Percentiles rank a stretch among this genome's conserved stretches.
phyloP scores from a whole-genome alignment of 495 filamentous ascomycete genomes.

The Trichoderma reesei region DNA sequence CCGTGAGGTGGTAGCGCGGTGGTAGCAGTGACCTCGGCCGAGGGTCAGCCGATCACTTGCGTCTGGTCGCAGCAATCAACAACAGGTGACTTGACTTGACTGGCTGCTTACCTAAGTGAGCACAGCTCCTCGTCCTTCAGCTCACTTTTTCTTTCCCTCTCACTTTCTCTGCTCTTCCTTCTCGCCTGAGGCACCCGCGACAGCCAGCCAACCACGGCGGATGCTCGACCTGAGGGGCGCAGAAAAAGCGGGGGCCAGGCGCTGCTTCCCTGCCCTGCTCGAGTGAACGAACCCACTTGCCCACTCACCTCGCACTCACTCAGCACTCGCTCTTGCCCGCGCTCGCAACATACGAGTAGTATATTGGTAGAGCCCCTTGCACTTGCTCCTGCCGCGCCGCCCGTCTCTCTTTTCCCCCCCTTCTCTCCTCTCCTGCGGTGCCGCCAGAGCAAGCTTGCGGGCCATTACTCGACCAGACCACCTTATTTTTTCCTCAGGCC shows the following conservation, averaged over 20 bases:
- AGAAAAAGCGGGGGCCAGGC: background rate
- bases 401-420: background rate
- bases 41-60: background rate
- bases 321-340: no score
- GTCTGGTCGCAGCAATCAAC: background rate
- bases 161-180: background rate
- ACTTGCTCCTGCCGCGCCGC: background rate
- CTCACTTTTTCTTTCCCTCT: background rate
- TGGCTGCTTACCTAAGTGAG: background rate
- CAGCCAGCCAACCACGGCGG: background rate
- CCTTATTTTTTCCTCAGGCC: no score
- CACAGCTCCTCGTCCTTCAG: background rate
- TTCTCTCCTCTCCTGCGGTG: background rate
- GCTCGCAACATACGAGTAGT: no score
- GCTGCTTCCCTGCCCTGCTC: background rate
- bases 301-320: no score
- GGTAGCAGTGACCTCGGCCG: constrained; percentile 5
- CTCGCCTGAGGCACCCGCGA: constrained; percentile 5
- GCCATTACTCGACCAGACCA: background rate
- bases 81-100: background rate
- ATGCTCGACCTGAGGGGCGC: background rate
- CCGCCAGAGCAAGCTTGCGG: constrained; percentile 1
- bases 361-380: background rate
- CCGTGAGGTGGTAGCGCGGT: background rate
- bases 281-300: no score